Evolutionary conservation across 192 early-diverging fungal genomes (phyloP), one percentile per base, ranked within the genome.

Genomic region (Rhizophlyctis rosea): DNA sequence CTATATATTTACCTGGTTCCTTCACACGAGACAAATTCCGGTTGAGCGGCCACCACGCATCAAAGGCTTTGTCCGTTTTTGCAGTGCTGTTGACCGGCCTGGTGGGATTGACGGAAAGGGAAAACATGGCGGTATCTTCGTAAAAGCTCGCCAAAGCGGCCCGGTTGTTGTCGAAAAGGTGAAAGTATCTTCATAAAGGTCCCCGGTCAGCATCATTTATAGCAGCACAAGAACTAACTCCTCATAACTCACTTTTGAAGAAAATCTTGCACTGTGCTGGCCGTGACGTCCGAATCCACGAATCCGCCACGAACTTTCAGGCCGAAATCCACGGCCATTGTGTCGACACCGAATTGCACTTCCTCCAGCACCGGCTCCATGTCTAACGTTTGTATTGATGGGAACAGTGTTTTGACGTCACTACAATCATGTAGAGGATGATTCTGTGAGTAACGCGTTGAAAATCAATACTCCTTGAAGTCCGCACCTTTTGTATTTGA

Each of bases 331-430:
- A 58, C 59, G 9, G 54, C 11, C 48, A 35, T 27, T 14, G 64
- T 25, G 24, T 73, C 67, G 4, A 73, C 27, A 16, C 28, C 71
- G 54, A 73, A 73, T 11, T 32, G 32, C 34, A 73, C 69, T 9
- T 78, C 76, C 5, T 57, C 76, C 21, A 65, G 44, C 21, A 78
- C 57, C 16, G 65, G 66, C 34, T 75, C 59, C 57, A 63, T 66
- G 50, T 78, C 76, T 24, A 78, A 61, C 2, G 75, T 21, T 32
- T 68, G 49, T 34, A 78, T 65, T 14, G 62, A 50, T 31, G 76
- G 76, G 47, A 78, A 78, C 4, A 78, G 50, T 32, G 54, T 62
- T 59, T 75, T 71, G 50, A 78, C 64, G 36, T 72, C 64, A 50
- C 68, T 71, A 50, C 25, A n/a, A n/a, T n/a, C n/a, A n/a, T n/a